Base-by-base conservation (phyloP, 2,329 filamentous ascomycete species). In the Colletotrichum sp. region DNA sequence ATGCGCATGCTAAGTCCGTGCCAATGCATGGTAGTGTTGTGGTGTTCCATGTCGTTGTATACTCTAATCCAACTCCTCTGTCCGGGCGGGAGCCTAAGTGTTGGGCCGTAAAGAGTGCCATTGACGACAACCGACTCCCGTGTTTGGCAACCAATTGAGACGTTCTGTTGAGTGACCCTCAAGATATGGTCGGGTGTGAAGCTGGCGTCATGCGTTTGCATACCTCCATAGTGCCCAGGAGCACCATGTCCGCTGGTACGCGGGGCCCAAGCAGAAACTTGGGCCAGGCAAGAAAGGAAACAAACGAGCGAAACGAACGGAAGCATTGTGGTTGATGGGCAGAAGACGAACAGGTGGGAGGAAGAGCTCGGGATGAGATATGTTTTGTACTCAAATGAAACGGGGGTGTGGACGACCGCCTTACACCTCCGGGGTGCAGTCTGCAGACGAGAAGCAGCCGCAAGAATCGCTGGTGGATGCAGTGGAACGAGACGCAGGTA, bases 1-100 rank as follows among this genome's bases (percentile, higher is more conserved):
- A 88, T 85, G 36, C 87, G 83, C 79, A 90, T 89, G 18, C 86
- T 88, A 11, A 94, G 84, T 15, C 92, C 92, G 81, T 93, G 92
- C 92, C 92, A 93, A 78, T 93, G 92, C 89, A 91, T 87, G 4
- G 89, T 91, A 21, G 88, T 79, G 75, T 92, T 91, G 13, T 85
- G 77, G 51, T 87, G 80, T 2, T 80, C 72, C 80, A 91, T 87
- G 66, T 90, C 84, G 76, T 91, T 91, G 78, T 90, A 90, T 4
- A 91, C 90, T 54, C 90, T 84, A 62, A 92, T 84, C 90, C 90
- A 91, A 54, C 84, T 87, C 18, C 85, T 87, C 66, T 84, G 80
- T 5, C 86, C 88, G 54, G 88, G 85, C 59, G 82, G 80, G 12
- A 91, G 80, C 64, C 85, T 83, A 8, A 91, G 70, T 12, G 83